Base-by-base conservation (phyloP, 2,329 filamentous ascomycete genomes). In the Lachnellula suecica region DNA sequence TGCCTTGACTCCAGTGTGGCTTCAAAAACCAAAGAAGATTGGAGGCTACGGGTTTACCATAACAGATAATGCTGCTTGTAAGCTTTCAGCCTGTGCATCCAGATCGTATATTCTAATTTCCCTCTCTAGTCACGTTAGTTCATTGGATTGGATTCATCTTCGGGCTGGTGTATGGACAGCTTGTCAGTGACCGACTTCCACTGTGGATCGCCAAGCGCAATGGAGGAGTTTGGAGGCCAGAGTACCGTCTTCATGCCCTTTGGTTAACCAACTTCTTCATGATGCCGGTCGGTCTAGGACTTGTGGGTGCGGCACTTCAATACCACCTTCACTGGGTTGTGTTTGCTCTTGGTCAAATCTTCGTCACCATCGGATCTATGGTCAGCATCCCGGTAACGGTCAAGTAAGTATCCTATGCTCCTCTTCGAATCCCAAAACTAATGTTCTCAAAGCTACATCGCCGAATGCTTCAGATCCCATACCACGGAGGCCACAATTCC, bases 31-130 rank as follows among this genome's bases (percentile, higher is more conserved):
- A 2, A 51, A 63, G 15, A 58, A 59, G 5, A 59, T 55, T 4
- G 71, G 71, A 22, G 74, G 74, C 1, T 76, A 76, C 58, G 72
- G 71, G 13, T 75, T 75, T 55, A 67, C 67, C 0, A 63, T 71
- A 0, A 59, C 68, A 15, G 68, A 73, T 49, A 74, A 70, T 25
- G 72, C 72, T 1, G 66, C 65, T 8, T 59, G 53, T 58, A 47
- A 51, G 44, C 44, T 5, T 23, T 4, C 7, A 35, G 8, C 34
- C 4, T n/a, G n/a, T 29, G 15, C 4, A 31, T n/a, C 6, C 2
- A 23, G 8, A 29, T 19, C 10, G 40, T 5, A 6, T 11, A 35
- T 13, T 7, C 43, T 47, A 24, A 47, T 42, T 24, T 15, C 15
- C 22, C 10, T 17, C n/a, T n/a, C 23, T 71, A 69, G 68, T 71